phyloP scores from a whole-genome alignment of 2,329 filamentous ascomycete species.

The Monosporascus sp. region DNA sequence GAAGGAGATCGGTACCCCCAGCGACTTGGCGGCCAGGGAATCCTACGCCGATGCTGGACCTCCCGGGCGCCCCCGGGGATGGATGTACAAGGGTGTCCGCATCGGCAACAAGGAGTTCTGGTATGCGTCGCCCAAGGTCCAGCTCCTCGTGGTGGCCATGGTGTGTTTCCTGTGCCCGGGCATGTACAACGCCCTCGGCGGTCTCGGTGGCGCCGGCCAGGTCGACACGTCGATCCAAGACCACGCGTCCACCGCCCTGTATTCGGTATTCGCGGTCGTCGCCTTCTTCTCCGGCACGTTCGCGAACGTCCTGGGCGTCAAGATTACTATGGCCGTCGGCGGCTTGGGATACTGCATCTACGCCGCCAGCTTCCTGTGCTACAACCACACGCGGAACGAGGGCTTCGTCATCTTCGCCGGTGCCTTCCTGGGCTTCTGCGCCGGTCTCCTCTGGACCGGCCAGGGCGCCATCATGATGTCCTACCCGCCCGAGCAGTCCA shows the following conservation, averaged over 20 bases:
- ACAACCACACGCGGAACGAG: conserved; percentile 60
- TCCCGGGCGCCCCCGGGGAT: conserved; percentile 41
- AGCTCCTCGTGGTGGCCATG: conserved; percentile 65
- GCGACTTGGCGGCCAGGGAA: conserved; percentile 9
- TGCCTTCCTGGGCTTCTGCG: conserved; percentile 70
- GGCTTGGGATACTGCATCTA: conserved; percentile 75
- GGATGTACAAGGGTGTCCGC: conserved; percentile 62
- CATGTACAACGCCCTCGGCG: conserved; percentile 65
- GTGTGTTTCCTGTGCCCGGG: conserved; percentile 69
- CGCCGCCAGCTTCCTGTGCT: conserved; percentile 63
- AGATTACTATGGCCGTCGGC: conserved; percentile 62
- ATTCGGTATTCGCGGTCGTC: conserved; percentile 49
- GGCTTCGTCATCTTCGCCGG: conserved; percentile 75
- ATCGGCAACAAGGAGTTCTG: conserved; percentile 52
- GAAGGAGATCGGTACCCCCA: neutral
- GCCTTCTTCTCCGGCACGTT: conserved; percentile 71
- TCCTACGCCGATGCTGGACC: conserved; percentile 11
- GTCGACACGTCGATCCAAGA: conserved; percentile 51
- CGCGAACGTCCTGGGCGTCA: conserved; percentile 70
- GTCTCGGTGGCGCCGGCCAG: conserved; percentile 60
- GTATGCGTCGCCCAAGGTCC: conserved; percentile 69
- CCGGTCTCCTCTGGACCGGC: conserved; percentile 75
- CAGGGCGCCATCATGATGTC: conserved; percentile 87
- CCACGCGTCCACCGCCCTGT: conserved; percentile 48
- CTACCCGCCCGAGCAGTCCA: conserved; percentile 74